Base-by-base conservation (phyloP, 306 rosid genomes). In the Heteromeles arbutifolia region DNA sequence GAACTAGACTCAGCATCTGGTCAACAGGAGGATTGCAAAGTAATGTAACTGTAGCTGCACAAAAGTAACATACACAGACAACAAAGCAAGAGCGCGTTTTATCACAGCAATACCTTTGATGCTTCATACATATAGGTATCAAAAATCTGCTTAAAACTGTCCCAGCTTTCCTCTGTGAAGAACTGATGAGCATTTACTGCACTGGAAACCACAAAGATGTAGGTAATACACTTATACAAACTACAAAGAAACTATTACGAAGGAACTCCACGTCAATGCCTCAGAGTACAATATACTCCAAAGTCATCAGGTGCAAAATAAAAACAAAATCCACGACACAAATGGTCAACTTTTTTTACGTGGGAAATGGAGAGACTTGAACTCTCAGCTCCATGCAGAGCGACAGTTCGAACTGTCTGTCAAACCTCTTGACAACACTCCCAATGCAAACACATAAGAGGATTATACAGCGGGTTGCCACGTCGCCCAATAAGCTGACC, bases 281-380 rank as follows among this genome's bases (percentile, higher is more conserved):
- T 58, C 52, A 44, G 12, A 48, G 56, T 61, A 32, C 76, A 56
- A 25, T 4, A 52, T 58, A 15, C 61, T 43, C 11, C 34, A 19
- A 2, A 28, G 25, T 43, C 10, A 24, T 4, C 4, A 44, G 41
- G 69, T 11, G 52, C 67, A 73, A 11, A 70, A 31, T 44, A 65
- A 32, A 72, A 39, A 45, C n/a, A 24, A 54, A 74, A 78, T 71
- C 75, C 72, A 81, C 75, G 68, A 67, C 82, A 73, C 41, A 78
- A 79, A 85, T 57, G 81, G 65, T 79, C 81, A 80, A 34, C 43
- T 29, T 65, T 73, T 77, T 28, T 29, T 5, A 90, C 78, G 82
- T 82, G 97, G 97, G 97, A 92, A 92, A 95, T 95, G 99, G 97
- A 95, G 99, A 95, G 97, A 95, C 81, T 95, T 87, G 99, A 95